Evolutionary conservation across 2,329 filamentous ascomycete species (phyloP).

Genomic region (Pseudogymnoascus sp.): DNA sequence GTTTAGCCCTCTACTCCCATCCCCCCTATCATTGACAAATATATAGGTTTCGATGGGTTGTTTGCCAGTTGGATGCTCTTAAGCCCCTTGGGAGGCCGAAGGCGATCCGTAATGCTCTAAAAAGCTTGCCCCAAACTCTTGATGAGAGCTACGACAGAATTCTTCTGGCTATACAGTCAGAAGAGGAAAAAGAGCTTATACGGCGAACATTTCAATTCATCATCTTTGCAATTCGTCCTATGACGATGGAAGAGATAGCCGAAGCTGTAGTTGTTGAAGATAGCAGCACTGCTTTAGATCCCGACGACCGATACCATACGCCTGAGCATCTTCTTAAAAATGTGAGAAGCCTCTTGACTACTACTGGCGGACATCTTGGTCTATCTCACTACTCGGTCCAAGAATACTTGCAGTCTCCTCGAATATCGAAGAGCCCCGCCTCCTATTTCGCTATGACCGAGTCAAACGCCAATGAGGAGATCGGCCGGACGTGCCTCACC

Average conservation of each 20-base stretch:
- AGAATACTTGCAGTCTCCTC: neutral
- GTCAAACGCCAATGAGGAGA: neutral
- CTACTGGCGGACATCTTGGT: constrained; percentile 15
- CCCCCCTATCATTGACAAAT: neutral
- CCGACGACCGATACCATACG: neutral
- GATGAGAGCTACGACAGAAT: constrained; percentile 23
- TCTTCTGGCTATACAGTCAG: constrained; percentile 9
- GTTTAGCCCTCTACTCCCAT: neutral
- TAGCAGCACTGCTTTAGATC: constrained; percentile 12
- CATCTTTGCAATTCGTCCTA: neutral
- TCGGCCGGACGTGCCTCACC: neutral
- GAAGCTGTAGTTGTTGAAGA: constrained; percentile 18
- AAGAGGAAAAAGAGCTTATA: constrained; percentile 17
- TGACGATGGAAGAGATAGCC: constrained; percentile 11
- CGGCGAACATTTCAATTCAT: constrained; percentile 16
- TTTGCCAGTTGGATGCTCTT: constrained; percentile 26
- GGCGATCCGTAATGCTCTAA: constrained; percentile 20
- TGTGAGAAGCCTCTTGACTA: constrained; percentile 21
- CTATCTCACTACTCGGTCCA: constrained; percentile 26
- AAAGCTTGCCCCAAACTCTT: constrained; percentile 20
- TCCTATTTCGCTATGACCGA: neutral
- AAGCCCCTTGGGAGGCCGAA: constrained; percentile 21
- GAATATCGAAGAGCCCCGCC: neutral
- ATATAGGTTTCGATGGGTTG: constrained; percentile 25
- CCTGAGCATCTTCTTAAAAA: neutral